Base-by-base conservation (phyloP, 2,329 filamentous ascomycete genomes). In the Chaetomium olivaceum region DNA sequence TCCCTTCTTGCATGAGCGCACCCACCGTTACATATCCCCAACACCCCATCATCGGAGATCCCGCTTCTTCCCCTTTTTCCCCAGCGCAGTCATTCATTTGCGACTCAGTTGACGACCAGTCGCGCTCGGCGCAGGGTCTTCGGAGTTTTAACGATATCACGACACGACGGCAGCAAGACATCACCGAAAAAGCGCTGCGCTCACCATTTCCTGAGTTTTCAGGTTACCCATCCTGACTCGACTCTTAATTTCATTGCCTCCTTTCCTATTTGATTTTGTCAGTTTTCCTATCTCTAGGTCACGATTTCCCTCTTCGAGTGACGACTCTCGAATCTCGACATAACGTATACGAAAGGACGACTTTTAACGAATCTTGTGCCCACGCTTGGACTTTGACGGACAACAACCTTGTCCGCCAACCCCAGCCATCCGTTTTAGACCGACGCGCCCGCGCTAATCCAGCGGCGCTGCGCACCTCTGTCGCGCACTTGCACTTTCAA, bases 41-140 rank as follows among this genome's bases (percentile, higher is more conserved):
- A 67, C 63, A 61, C 58, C 66, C 66, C 66, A 63, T 64, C 63
- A 19, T 64, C 58, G 63, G 60, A 43, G 64, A 67, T 65, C 62
- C 60, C 43, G 39, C 56, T 29, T 58, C 60, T 33, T 52, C 52
- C 62, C 64, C 58, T 62, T 62, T 61, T 62, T 59, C 63, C 63
- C 66, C 65, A 65, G 67, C 68, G 65, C 71, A 71, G 71, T 72
- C 71, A 72, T 62, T 72, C 71, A 43, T 72, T 72, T 72, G 69
- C 70, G 69, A 70, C 70, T 67, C 62, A 65, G 65, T 68, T 65
- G 57, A 70, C 68, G 65, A 67, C 68, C 68, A 64, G 71, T 70
- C 69, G 71, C 71, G 66, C 69, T 70, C 70, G 71, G 71, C 71
- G 71, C 70, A 71, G 56, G 70, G 66, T 71, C 66, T 68, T 59